phyloP scores from a whole-genome alignment of 805 yeast species.

The Candida cerambycidarum region DNA sequence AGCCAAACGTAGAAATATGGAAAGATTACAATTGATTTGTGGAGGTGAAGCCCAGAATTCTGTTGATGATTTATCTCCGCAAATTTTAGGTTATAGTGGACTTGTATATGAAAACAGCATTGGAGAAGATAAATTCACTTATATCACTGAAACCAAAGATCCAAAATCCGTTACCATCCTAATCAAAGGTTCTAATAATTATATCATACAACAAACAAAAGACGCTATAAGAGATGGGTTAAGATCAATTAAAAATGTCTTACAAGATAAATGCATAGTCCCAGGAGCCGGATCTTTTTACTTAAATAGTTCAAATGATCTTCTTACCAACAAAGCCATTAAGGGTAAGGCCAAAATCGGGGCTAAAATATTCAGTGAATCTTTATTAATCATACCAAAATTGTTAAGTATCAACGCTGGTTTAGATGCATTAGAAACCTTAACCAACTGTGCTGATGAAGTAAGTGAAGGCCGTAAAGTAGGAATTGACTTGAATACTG shows the following conservation, averaged over 20 bases:
- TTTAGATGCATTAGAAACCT: constrained; percentile 84
- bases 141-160: constrained; percentile 83
- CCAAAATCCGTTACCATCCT: constrained; percentile 91
- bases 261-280: constrained; percentile 79
- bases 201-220: constrained; percentile 85
- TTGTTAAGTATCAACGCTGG: constrained; percentile 92
- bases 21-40: constrained; percentile 90
- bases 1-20: constrained; percentile 99
- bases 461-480: constrained; percentile 76
- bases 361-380: constrained; percentile 90
- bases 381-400: constrained; percentile 87
- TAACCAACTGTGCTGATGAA: constrained; percentile 88
- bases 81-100: constrained; percentile 84
- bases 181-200: constrained; percentile 90
- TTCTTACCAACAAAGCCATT: constrained; percentile 50
- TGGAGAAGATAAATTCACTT: constrained; percentile 97
- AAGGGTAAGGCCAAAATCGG: constrained; percentile 91
- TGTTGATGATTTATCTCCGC: constrained; percentile 85
- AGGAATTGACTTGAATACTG: constrained; percentile 87
- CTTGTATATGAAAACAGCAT: constrained; percentile 86
- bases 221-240: constrained; percentile 98
- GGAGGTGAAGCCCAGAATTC: constrained; percentile 98
- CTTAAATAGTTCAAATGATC: constrained; percentile 73
- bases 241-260: constrained; percentile 88
- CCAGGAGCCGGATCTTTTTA: constrained; percentile 99